Base-by-base conservation (phyloP, 305 asterid genomes). In the Galium porrigens region DNA sequence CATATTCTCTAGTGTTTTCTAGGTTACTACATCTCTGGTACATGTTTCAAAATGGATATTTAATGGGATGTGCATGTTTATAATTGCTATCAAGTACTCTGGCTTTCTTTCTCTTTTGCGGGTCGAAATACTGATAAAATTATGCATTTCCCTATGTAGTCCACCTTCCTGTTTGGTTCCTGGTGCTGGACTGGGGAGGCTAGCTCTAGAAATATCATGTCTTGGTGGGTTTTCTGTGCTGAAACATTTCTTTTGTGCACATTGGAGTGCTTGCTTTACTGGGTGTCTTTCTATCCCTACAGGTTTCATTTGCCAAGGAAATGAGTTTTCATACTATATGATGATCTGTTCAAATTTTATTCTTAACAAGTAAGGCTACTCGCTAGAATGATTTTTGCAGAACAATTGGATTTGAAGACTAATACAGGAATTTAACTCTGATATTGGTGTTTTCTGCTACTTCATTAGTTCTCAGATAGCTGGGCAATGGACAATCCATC, bases 321-420 rank as follows among this genome's bases (percentile, higher is more conserved):
- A 91, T 76, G 98, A 91, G 70, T 91, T 91, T 75, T 91, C 98
- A 20, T 91, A 91, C 84, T 91, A 91, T 84, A 91, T 88, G 98
- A 91, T 91, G 98, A 91, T 91, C 74, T 91, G 98, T 85, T 91
- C 98, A 73, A 85, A 94, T 80, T 91, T 91, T 84, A 86, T 91
- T 66, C 85, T 91, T 76, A 91, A 91, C 79, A 72, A 79, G 98
- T 91, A 80, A 80, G 95, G 63, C 66, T 64, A 51, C 65, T 48
- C 46, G 25, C 48, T 53, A 44, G 64, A 71, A 57, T 67, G 29
- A 64, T 68, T 68, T 64, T 64, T 67, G 39, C 52, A 66, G 56
- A 65, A 58, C 61, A 61, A 56, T 54, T 41, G 46, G 57, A 53
- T 53, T 63, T 70, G 61, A 18, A 4, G 15, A 30, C 22, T 46